Percentiles rank a stretch among this genome's conserved stretches.
These are phyloP conservation scores for Sporopachydermia cereana DNA, from an alignment of 1,139 yeast genomes.

Conservation along the genomic window DNA sequence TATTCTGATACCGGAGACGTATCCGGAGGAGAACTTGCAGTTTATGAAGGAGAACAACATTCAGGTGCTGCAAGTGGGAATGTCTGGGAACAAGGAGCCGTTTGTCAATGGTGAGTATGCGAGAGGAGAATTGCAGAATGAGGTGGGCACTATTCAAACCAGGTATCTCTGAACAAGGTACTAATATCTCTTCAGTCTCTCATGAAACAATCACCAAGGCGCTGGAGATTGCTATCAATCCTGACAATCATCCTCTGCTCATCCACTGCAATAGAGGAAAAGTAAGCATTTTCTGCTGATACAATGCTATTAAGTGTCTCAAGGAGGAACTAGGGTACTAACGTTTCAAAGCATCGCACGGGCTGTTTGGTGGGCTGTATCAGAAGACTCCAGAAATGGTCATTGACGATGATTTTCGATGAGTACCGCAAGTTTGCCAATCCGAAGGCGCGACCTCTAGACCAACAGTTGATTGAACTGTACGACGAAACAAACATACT, in stretches of 20 bases:
- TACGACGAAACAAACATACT: constrained; percentile 57
- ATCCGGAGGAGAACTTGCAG: constrained; percentile 63
- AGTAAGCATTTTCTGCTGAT: constrained; percentile 7
- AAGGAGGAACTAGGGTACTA: not conserved
- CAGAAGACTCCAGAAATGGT: constrained; percentile 83
- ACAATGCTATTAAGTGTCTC: not conserved
- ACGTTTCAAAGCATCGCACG: constrained; percentile 49
- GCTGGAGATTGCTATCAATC: constrained; percentile 66
- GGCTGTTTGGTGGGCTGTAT: constrained; percentile 93
- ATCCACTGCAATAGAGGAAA: constrained; percentile 95
- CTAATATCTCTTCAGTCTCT: constrained; percentile 31
- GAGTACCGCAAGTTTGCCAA: constrained; percentile 90
- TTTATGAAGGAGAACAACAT: constrained; percentile 54
- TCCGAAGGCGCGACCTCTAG: constrained; percentile 91
- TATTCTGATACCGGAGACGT: constrained; percentile 83
- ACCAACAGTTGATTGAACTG: constrained; percentile 88
- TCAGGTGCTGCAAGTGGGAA: constrained; percentile 71
- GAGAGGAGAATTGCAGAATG: constrained; percentile 13
- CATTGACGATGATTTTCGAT: constrained; percentile 83
- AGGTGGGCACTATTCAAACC: not conserved
- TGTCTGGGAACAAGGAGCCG: constrained; percentile 94
- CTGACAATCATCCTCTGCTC: constrained; percentile 78
- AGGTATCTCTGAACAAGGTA: not conserved
- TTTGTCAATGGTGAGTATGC: constrained; percentile 51
- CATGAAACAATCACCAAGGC: constrained; percentile 72